These are phyloP conservation scores for Cutaneotrichosporon curvatum DNA, from an alignment of 1,284 basidiomycete species.

Conservation along the genomic window DNA sequence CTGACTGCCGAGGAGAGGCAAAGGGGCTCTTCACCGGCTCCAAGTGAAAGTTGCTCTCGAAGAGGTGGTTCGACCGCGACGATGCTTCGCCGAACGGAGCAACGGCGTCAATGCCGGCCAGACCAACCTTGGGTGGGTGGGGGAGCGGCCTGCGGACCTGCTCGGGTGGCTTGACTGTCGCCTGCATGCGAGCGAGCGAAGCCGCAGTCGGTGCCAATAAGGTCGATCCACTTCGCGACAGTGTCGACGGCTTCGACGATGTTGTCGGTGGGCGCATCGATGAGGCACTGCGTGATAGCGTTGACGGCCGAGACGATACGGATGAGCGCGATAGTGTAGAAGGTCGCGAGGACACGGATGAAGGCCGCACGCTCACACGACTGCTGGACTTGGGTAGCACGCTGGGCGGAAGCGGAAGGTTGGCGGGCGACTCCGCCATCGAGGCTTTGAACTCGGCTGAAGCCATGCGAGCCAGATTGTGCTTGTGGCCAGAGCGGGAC, in stretches of 20 bases:
- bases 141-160: slow-evolving; percentile 11
- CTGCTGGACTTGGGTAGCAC: too few species aligned
- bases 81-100: slow-evolving; percentile 29
- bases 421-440: too few species aligned
- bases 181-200: slow-evolving; percentile 39
- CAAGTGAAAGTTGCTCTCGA: slow-evolving; percentile 17
- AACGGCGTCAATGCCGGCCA: neutral
- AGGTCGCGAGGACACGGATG: too few species aligned
- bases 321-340: too few species aligned
- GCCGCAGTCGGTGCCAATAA: slow-evolving; percentile 35
- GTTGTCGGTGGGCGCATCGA: too few species aligned
- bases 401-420: too few species aligned
- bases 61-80: slow-evolving; percentile 23
- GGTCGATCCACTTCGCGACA: slow-evolving; percentile 12
- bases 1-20: too few species aligned
- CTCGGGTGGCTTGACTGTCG: slow-evolving; percentile 37
- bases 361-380: too few species aligned
- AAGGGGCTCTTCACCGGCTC: neutral
- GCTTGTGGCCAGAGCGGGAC: slow-evolving; percentile 1
- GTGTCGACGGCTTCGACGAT: neutral
- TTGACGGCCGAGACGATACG: too few species aligned
- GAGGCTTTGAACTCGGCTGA: slow-evolving; percentile 1
- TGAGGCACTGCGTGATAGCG: too few species aligned
- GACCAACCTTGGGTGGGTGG: slow-evolving; percentile 1
- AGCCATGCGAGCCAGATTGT: slow-evolving; percentile 2